Percentiles rank a stretch among this genome's conserved stretches.
Evolutionary conservation across 2,329 filamentous ascomycete genomes (phyloP).

Genomic region (Colletotrichum kahawae): DNA sequence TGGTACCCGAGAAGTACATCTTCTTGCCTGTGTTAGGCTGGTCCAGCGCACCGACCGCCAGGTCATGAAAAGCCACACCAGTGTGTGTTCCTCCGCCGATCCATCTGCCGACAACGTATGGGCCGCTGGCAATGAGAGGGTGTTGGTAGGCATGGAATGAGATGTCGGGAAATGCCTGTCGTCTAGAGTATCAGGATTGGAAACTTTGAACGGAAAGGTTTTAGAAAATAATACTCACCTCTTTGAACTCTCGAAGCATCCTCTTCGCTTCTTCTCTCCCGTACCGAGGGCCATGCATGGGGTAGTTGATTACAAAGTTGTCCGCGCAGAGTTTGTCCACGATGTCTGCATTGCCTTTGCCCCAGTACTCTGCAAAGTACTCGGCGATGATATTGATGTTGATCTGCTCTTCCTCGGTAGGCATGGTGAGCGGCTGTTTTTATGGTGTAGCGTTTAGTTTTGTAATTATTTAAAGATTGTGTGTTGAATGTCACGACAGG

Average conservation of each 20-base stretch:
- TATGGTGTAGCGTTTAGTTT: neutral
- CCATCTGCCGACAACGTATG: neutral
- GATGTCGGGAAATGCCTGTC: neutral
- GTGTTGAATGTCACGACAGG: neutral
- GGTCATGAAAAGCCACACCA: neutral
- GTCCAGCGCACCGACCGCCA: neutral
- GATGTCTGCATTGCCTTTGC: neutral
- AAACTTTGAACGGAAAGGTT: neutral
- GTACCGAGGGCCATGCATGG: neutral
- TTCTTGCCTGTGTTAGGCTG: neutral
- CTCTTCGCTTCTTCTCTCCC: neutral
- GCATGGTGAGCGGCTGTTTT: neutral
- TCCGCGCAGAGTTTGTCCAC: neutral
- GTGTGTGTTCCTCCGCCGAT: neutral
- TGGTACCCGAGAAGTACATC: neutral
- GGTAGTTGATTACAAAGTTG: neutral
- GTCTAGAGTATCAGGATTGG: neutral
- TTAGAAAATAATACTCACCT: neutral
- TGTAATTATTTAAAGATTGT: neutral
- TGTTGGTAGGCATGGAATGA: neutral
- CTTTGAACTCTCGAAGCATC: neutral
- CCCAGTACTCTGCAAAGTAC: neutral
- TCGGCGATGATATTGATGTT: neutral
- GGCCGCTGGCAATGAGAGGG: slow-evolving; percentile 14
- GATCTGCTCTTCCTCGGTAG: neutral